Evolutionary conservation across 139 green algal genomes (phyloP), one percentile per base, ranked within the genome.

Genomic region (Haematococcus lacustris): DNA sequence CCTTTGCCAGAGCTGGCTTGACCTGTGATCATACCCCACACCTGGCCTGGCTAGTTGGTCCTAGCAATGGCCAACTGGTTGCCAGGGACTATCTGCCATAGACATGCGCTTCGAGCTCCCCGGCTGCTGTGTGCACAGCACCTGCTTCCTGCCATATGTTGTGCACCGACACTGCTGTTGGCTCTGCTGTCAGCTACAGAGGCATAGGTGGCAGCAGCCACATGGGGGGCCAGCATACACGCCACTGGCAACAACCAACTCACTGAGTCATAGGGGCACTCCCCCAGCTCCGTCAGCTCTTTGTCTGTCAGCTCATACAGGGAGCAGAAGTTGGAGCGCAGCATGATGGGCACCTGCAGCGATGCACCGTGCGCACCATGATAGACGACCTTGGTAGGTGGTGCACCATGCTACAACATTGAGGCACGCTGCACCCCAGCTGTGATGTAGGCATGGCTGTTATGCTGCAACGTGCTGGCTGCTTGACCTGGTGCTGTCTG

Each of bases 261-360:
- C 53, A 82, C 84, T 82, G 94, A 85, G 82, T 99, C 95, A 73
- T 95, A 97, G 7, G 93, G 94, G 76, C 94, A 98, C 84, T 99
- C 95, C 0, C 94, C 94, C 39, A 98, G 76, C 53, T 93, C 86
- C 38, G 82, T 89, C 33, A 98, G 85, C 62, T 97, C 92, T 43
- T 88, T 88, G 37, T 97, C 90, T 37, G 84, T 87, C 6, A 77
- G 68, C 30, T 91, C 86, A 71, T 91, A 71, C 73, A 99, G 76
- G 57, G 84, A 91, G 90, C 95, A 99, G 72, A 93, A 96, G 65
- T 86, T 78, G 1, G 90, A 97, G 30, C 91, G 88, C 67, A 99
- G 87, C 95, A 99, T 99, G 85, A 98, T 98, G 51, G 95, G 95
- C 39, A 99, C 87, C 88, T 97, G 86, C n/a, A 50, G 2, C 13